These are phyloP conservation scores for Tilletia horrida DNA, from an alignment of 1,284 basidiomycete genomes.

Conservation along the genomic window DNA sequence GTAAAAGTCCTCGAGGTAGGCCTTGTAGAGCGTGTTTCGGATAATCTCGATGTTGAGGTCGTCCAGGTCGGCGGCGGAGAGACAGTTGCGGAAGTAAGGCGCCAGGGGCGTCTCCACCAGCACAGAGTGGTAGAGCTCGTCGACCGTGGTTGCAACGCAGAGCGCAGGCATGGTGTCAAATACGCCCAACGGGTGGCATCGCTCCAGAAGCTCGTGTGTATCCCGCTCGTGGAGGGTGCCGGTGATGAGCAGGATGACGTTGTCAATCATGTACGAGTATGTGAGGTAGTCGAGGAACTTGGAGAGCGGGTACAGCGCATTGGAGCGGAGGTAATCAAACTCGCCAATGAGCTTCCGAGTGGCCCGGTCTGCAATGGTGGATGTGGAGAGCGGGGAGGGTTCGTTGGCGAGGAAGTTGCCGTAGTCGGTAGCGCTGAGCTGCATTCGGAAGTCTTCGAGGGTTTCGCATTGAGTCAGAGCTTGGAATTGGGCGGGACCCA, in stretches of 20 bases:
- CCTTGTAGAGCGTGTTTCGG: constrained; percentile 98
- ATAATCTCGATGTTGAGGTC: constrained; percentile 99
- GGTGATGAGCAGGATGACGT: constrained; percentile 93
- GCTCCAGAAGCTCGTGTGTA: constrained; percentile 90
- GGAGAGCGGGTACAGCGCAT: constrained; percentile 82
- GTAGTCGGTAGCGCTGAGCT: constrained; percentile 90
- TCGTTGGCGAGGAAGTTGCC: constrained; percentile 98
- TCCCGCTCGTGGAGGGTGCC: constrained; percentile 96
- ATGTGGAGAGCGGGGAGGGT: constrained; percentile 87
- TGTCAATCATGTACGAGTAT: constrained; percentile 99
- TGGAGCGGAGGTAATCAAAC: constrained; percentile 88
- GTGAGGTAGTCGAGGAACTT: constrained; percentile 98
- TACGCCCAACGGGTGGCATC: constrained; percentile 93
- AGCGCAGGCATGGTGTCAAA: constrained; percentile 99
- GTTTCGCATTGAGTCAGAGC: constrained; percentile 97
- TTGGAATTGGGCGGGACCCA: constrained; percentile 82
- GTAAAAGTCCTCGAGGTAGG: constrained; percentile 97
- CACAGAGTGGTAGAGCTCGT: constrained; percentile 94
- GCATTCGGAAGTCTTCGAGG: constrained; percentile 72
- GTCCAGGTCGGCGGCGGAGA: constrained; percentile 91
- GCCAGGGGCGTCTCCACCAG: constrained; percentile 95
- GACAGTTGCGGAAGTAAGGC: constrained; percentile 96
- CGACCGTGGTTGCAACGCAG: constrained; percentile 99
- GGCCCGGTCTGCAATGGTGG: constrained; percentile 91
- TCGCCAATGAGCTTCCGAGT: constrained; percentile 92